Percentiles rank a stretch among this genome's conserved stretches.
Conservation (phyloP, 805 yeast genomes). For the Peterozyma toletana region DNA sequence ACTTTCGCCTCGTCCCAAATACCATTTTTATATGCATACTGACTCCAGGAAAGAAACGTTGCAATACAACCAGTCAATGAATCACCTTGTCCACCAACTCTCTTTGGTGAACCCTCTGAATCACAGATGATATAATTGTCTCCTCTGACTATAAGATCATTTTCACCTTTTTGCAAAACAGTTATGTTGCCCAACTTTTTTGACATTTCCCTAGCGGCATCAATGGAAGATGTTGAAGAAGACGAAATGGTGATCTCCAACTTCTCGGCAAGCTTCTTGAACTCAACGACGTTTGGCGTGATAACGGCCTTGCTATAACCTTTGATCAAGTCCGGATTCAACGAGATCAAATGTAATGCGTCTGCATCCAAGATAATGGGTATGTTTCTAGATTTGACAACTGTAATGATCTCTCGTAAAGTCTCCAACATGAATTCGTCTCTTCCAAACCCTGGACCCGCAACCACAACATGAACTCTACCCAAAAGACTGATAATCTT, state of each 20-base stretch:
- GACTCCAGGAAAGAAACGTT: constrained; percentile 74
- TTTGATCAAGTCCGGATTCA: constrained; percentile 44
- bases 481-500: constrained; percentile 48
- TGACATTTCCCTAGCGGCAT: constrained; percentile 36
- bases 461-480: constrained; percentile 72
- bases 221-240: constrained; percentile 10
- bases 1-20: constrained; percentile 46
- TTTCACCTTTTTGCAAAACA: constrained; percentile 65
- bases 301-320: constrained; percentile 57
- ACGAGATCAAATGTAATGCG: constrained; percentile 62
- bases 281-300: constrained; percentile 90
- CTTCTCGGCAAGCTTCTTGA: constrained; percentile 55
- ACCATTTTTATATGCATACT: constrained; percentile 47
- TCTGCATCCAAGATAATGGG: constrained; percentile 92
- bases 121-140: constrained; percentile 33
- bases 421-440: constrained; percentile 61
- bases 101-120: constrained; percentile 57
- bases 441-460: constrained; percentile 95
- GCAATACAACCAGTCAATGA: constrained; percentile 83
- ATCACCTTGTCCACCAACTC: constrained; percentile 98
- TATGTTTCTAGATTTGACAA: constrained; percentile 44
- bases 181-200: constrained; percentile 46
- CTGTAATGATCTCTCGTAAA: constrained; percentile 48
- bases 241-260: constrained; percentile 26
- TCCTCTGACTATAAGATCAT: constrained; percentile 57